Conservation (phyloP, 2,329 filamentous ascomycete species). For the Leptographium wingfieldii region DNA sequence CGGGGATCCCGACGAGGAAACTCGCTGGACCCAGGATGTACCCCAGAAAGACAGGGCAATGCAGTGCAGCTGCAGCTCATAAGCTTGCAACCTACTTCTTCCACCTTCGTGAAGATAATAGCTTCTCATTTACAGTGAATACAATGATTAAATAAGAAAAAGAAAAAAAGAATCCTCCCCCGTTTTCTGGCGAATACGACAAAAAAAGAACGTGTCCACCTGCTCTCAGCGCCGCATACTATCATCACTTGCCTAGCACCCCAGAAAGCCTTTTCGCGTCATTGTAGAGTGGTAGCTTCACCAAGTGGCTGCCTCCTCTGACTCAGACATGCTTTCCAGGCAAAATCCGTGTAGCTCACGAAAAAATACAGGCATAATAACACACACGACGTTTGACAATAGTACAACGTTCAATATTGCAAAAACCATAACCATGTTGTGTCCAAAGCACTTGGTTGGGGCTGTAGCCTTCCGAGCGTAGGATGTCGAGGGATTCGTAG, state of each 20-base stretch:
- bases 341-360: neutral
- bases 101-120: neutral
- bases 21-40: conserved; percentile 75
- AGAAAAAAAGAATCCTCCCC: neutral
- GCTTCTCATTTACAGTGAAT: neutral
- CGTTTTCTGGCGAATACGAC: neutral
- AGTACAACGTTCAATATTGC: conserved; percentile 16
- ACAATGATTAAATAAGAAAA: neutral
- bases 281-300: too few relatives aligned
- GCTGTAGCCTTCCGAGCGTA: conserved; percentile 25
- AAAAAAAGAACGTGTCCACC: neutral
- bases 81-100: conserved; percentile 10
- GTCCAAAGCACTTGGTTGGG: conserved; percentile 24
- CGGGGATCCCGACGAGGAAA: conserved; percentile 60
- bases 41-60: conserved; percentile 65
- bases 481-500: conserved; percentile 26
- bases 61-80: conserved; percentile 95
- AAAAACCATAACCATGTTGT: conserved; percentile 26
- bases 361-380: neutral
- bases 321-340: neutral
- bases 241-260: neutral
- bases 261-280: neutral
- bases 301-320: neutral
- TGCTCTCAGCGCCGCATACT: conserved; percentile 1
- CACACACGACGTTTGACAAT: neutral